Percentiles rank a stretch among this genome's conserved stretches.
phyloP scores from a whole-genome alignment of 2,329 filamentous ascomycete species.

The Exserohilum rostratum region DNA sequence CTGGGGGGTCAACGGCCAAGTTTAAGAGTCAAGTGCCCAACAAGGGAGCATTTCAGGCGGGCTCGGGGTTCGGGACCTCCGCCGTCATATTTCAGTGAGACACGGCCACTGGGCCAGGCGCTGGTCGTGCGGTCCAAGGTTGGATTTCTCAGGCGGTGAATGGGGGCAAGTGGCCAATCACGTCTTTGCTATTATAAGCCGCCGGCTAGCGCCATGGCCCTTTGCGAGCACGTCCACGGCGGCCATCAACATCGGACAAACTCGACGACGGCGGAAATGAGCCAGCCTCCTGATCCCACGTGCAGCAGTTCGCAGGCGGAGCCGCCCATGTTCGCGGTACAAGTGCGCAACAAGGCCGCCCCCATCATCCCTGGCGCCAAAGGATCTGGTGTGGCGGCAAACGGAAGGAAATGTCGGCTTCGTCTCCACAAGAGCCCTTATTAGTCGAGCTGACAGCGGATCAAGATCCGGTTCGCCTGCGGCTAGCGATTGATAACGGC shows the following conservation, averaged over 20 bases:
- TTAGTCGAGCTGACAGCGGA: conserved; percentile 20
- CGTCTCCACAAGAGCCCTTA: conserved; percentile 14
- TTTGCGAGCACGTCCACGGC: conserved; percentile 13
- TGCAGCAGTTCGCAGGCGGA: not conserved
- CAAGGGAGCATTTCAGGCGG: conserved; percentile 24
- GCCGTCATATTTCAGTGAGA: conserved; percentile 25
- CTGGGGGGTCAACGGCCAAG: conserved; percentile 18
- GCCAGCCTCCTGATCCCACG: not conserved
- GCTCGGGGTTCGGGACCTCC: conserved; percentile 21
- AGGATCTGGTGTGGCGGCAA: conserved; percentile 16
- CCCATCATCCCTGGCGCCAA: not conserved
- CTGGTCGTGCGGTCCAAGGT: conserved; percentile 20
- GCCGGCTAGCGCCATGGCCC: conserved; percentile 18
- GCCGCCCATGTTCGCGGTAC: conserved; percentile 4
- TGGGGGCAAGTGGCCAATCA: conserved; percentile 27
- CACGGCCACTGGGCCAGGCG: conserved; percentile 23
- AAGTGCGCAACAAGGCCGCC: not conserved
- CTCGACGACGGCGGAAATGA: not conserved
- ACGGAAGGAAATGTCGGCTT: conserved; percentile 15
- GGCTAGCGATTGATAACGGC: conserved; percentile 17
- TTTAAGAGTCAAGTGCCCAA: conserved; percentile 25
- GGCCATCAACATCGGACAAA: conserved; percentile 2
- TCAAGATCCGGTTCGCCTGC: conserved; percentile 27
- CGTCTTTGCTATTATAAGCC: conserved; percentile 29
- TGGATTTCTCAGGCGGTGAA: conserved; percentile 27